phyloP scores from a whole-genome alignment of 257 asterid species.

The Petunia secreta region DNA sequence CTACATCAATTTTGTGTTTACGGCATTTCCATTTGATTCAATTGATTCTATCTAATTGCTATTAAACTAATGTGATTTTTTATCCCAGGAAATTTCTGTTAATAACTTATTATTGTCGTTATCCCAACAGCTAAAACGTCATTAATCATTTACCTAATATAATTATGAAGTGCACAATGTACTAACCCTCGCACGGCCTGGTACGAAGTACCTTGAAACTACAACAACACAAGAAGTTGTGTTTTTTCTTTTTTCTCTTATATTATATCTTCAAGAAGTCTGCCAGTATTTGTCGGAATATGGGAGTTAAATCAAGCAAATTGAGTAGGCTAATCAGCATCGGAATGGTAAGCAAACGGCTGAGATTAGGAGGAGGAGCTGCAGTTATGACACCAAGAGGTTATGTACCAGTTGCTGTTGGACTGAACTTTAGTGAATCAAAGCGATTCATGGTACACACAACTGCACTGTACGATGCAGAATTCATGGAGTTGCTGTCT shows the following conservation, averaged over 20 bases:
- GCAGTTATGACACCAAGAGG: conserved; percentile 48
- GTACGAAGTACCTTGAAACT: conserved; percentile 17
- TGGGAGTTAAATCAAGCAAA: conserved; percentile 54
- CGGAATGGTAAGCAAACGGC: conserved; percentile 25
- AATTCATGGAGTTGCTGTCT: conserved; percentile 54
- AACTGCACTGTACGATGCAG: conserved; percentile 46
- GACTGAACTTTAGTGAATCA: conserved; percentile 40
- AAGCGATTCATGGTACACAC: conserved; percentile 59
- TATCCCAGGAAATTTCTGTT: neutral
- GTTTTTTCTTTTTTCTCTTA: too few relatives aligned
- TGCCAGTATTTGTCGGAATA: neutral
- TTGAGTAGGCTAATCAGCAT: conserved; percentile 39
- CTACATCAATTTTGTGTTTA: conserved; percentile 16
- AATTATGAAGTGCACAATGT: conserved; percentile 6
- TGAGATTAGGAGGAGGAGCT: conserved; percentile 26
- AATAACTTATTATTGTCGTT: conserved; percentile 20
- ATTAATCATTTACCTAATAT: conserved; percentile 22
- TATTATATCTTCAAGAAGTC: too few relatives aligned
- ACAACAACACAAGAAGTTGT: neutral
- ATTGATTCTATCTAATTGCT: neutral
- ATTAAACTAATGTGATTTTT: neutral
- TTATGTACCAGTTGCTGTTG: conserved; percentile 63
- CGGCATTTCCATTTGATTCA: conserved; percentile 16
- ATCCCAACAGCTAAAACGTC: conserved; percentile 18
- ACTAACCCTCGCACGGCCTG: conserved; percentile 7